Percentiles rank a stretch among this genome's conserved stretches.
Conservation (phyloP, 305 asterid genomes). For the Caryopteris hybrid region DNA sequence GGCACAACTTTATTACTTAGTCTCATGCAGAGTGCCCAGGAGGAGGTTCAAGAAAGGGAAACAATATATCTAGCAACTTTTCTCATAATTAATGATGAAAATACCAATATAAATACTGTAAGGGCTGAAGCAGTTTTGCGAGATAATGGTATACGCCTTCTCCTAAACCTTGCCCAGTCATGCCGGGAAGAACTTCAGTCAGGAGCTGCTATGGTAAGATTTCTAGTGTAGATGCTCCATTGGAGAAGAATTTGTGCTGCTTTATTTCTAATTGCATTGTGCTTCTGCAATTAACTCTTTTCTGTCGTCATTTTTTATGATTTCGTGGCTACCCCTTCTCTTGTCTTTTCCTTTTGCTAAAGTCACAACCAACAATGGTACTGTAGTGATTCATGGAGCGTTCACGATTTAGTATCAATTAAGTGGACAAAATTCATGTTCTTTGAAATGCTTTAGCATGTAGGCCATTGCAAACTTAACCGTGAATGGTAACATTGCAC, state of each 20-base stretch:
- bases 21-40: conserved; percentile 73
- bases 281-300: background rate
- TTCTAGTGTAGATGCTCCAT: conserved; percentile 8
- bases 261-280: background rate
- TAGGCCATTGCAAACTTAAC: conserved; percentile 94
- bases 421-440: background rate
- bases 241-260: background rate
- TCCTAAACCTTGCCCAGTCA: conserved; percentile 73
- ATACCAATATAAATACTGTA: conserved; percentile 67
- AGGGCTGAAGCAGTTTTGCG: conserved; percentile 87
- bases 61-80: conserved; percentile 87
- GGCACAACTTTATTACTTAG: conserved; percentile 71
- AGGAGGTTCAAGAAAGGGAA: conserved; percentile 96
- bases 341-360: background rate
- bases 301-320: background rate
- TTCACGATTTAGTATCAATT: conserved; percentile 15
- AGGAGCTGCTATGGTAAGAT: conserved; percentile 80
- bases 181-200: conserved; percentile 92
- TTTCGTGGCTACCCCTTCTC: background rate
- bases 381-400: background rate
- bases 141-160: conserved; percentile 69
- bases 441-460: conserved; percentile 14
- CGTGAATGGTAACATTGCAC: conserved; percentile 81
- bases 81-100: conserved; percentile 85
- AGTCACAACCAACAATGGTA: background rate